phyloP scores from a whole-genome alignment of 108 stramenopile genomes.

The Cylindrotheca fusiformis region DNA sequence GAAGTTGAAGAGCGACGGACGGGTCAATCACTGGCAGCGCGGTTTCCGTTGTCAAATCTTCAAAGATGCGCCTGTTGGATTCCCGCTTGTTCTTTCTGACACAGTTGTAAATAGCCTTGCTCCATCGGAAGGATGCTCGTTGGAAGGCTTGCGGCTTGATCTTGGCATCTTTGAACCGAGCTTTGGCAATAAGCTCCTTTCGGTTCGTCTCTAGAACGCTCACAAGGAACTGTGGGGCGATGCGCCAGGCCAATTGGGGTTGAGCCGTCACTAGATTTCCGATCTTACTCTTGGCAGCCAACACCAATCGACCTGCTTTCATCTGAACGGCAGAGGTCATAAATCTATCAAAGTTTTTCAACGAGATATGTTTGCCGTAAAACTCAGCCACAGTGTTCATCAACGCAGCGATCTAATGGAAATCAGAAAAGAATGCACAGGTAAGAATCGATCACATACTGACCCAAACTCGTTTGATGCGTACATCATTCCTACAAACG shows the following conservation, averaged over 20 bases:
- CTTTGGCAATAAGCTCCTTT: slow-evolving; percentile 19
- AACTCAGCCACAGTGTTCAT: slow-evolving; percentile 30
- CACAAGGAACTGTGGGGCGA: slow-evolving; percentile 27
- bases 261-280: slow-evolving; percentile 27
- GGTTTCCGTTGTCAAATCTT: slow-evolving; percentile 15
- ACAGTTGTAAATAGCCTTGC: slow-evolving; percentile 29
- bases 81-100: slow-evolving; percentile 19
- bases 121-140: slow-evolving; percentile 20
- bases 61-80: slow-evolving; percentile 15
- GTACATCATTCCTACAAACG: no score
- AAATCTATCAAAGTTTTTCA: slow-evolving; percentile 33
- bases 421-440: no score
- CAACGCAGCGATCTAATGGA: slow-evolving; percentile 15
- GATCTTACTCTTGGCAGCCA: slow-evolving; percentile 29
- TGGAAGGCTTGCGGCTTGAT: slow-evolving; percentile 17
- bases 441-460: no score
- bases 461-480: no score
- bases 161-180: slow-evolving; percentile 16
- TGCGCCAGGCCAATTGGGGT: slow-evolving; percentile 20
- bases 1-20: slow-evolving; percentile 14
- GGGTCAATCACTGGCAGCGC: slow-evolving; percentile 28
- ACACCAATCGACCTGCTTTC: slow-evolving; percentile 24
- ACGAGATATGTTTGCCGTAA: slow-evolving; percentile 26
- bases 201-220: slow-evolving; percentile 20
- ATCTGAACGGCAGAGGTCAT: slow-evolving; percentile 15